Evolutionary conservation across 768 basidiomycete genomes (phyloP).

Genomic region (Boletus rex-veris): DNA sequence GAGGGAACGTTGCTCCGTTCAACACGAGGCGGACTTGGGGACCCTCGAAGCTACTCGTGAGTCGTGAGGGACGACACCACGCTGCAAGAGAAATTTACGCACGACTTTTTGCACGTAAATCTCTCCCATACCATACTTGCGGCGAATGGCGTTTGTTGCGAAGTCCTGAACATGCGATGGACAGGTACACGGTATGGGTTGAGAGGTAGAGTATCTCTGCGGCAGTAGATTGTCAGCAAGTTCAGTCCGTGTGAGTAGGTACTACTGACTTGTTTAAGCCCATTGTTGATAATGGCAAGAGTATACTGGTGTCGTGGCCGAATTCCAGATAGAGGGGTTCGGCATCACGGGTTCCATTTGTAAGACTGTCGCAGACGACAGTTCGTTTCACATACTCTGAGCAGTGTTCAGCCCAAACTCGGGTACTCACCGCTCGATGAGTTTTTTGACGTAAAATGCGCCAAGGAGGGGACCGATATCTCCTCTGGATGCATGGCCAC

Average conservation of each 20-base stretch:
- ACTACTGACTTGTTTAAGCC: conserved; percentile 36
- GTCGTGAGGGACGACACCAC: not conserved
- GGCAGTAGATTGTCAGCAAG: not conserved
- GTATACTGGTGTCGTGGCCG: conserved; percentile 41
- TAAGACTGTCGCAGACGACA: conserved; percentile 22
- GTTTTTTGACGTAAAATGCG: conserved; percentile 37
- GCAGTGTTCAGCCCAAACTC: not conserved
- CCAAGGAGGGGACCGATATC: conserved; percentile 37
- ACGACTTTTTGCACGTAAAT: conserved; percentile 37
- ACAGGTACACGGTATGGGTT: conserved; percentile 23
- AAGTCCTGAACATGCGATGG: conserved; percentile 37
- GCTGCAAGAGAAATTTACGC: conserved; percentile 1
- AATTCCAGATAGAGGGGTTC: conserved; percentile 39
- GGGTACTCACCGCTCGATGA: conserved; percentile 35
- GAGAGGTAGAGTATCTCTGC: conserved; percentile 34
- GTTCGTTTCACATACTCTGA: not conserved
- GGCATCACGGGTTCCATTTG: conserved; percentile 34
- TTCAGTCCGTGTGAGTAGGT: not conserved
- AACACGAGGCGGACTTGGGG: conserved; percentile 42
- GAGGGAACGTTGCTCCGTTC: conserved; percentile 39
- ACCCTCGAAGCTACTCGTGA: conserved; percentile 24
- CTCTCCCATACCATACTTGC: conserved; percentile 44
- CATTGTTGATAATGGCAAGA: conserved; percentile 37
- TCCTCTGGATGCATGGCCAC: conserved; percentile 33
- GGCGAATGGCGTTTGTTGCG: conserved; percentile 41